Evolutionary conservation across 345 rosid genomes (phyloP), one percentile per base, ranked within the genome.

Genomic region (Zanthoxylum bungeanum): DNA sequence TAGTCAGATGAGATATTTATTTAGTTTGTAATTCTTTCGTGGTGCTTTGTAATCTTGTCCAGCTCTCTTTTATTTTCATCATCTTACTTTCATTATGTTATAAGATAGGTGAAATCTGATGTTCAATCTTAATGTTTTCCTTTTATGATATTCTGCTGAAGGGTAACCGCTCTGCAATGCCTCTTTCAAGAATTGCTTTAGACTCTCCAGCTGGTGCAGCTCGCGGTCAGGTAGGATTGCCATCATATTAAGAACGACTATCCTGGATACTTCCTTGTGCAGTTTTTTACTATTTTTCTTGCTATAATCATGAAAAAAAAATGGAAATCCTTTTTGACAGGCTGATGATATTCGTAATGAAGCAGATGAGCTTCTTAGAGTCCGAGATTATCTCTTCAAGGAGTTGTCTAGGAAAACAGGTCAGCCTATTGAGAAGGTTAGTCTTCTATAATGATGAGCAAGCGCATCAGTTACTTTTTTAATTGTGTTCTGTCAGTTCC

Each of bases 331-430:
- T 72, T 50, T 46, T 50, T 53, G 6, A 61, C 80, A 92, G 97
- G 98, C 93, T 59, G 98, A 89, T 79, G 97, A 86, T 68, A 81
- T 94, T 64, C 83, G 72, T 22, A 88, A 85, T 69, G 97, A 95
- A 83, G 88, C 97, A 25, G 84, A 82, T 59, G 91, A 92, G 85
- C 99, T 89, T 75, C 82, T 90, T 53, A 87, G 96, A 77, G 82
- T 94, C 68, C 75, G 83, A 79, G 93, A 90, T 63, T 92, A 94
- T 81, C 86, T 92, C 65, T 86, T 78, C 75, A 84, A 66, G 16
- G 98, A 92, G 80, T 81, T 92, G 74, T 85, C 99, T 37, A 80
- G 85, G 77, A 85, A 85, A 22, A 95, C 98, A 0, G 91, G 99
- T 49, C 97, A 90, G 78, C 85, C 97, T 59, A 39, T 76, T 7